Conservation (phyloP, 495 filamentous ascomycete species). For the Penicillium lagena region DNA sequence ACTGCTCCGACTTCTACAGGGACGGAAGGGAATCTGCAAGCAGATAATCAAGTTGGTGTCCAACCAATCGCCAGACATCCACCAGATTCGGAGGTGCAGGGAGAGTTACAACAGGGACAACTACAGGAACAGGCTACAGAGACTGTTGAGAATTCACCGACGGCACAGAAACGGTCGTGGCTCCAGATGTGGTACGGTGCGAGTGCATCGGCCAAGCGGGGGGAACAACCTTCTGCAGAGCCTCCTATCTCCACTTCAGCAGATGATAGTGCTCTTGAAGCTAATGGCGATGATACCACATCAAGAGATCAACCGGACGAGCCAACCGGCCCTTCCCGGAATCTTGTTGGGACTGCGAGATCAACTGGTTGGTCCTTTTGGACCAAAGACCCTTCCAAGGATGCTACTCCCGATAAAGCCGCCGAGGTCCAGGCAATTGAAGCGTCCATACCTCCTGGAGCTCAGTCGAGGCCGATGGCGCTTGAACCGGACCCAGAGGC, state of each 20-base stretch:
- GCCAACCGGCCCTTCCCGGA: slow-evolving; percentile 22
- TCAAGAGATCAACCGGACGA: slow-evolving; percentile 10
- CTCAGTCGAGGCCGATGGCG: slow-evolving; percentile 5
- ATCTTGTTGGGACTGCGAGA: slow-evolving; percentile 30
- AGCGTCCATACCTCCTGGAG: slow-evolving; percentile 54
- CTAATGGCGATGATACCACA: slow-evolving; percentile 16
- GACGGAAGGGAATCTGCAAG: slow-evolving; percentile 13
- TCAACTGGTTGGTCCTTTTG: slow-evolving; percentile 83
- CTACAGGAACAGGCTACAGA: slow-evolving; percentile 12
- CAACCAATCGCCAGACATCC: slow-evolving; percentile 6
- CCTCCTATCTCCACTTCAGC: slow-evolving; percentile 11
- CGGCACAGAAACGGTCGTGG: slow-evolving; percentile 36
- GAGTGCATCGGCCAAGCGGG: slow-evolving; percentile 20
- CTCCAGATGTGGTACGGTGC: slow-evolving; percentile 43
- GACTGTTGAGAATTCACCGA: slow-evolving; percentile 9
- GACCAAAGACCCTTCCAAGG: slow-evolving; percentile 59
- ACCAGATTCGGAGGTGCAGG: slow-evolving; percentile 11
- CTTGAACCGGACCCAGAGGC: slow-evolving; percentile 17
- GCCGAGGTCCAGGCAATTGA: slow-evolving; percentile 53
- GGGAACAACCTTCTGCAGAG: slow-evolving; percentile 18
- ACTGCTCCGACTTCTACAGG: slow-evolving; percentile 2
- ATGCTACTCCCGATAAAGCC: slow-evolving; percentile 21
- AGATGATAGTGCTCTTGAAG: slow-evolving; percentile 6
- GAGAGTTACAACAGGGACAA: slow-evolving; percentile 4
- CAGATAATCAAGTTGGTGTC: slow-evolving; percentile 12